Conservation (phyloP, 1,284 basidiomycete species). For the Ustilago hordei region DNA sequence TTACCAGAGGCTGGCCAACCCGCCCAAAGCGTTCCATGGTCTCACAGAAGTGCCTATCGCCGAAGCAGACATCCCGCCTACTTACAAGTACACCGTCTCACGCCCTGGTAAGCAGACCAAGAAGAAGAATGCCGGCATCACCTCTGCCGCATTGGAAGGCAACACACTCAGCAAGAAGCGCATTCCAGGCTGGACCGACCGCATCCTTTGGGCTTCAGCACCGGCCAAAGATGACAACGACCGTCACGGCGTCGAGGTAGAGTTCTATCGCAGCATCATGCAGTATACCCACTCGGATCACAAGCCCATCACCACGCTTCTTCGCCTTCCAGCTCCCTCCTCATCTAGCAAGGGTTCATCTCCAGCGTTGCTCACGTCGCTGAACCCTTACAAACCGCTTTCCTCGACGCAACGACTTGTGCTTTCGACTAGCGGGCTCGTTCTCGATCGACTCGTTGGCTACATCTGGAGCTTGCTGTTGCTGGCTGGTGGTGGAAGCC, state of each 20-base stretch:
- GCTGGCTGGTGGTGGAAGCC: constrained; percentile 80
- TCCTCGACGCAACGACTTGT: constrained; percentile 45
- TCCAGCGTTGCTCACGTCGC: constrained; percentile 70
- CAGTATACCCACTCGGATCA: constrained; percentile 67
- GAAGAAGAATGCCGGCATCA: constrained; percentile 42
- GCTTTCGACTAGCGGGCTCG: constrained; percentile 72
- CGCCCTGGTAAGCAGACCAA: constrained; percentile 34
- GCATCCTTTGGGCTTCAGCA: constrained; percentile 80
- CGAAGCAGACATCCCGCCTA: constrained; percentile 55
- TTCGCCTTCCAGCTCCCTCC: constrained; percentile 54
- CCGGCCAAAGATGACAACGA: constrained; percentile 31
- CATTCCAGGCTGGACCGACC: constrained; percentile 92
- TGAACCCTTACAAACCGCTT: constrained; percentile 66
- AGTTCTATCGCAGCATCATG: constrained; percentile 68
- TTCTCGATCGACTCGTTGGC: constrained; percentile 80
- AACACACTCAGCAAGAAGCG: constrained; percentile 76
- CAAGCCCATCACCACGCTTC: constrained; percentile 68
- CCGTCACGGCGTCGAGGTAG: constrained; percentile 52
- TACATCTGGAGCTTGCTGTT: constrained; percentile 80
- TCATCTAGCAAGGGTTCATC: constrained; percentile 71
- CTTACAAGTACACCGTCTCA: constrained; percentile 66
- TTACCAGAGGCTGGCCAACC: constrained; percentile 34
- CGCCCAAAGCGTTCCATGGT: constrained; percentile 60
- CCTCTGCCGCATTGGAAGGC: constrained; percentile 35
- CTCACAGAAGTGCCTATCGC: constrained; percentile 57